These are phyloP conservation scores for Eimeria falciformis DNA, from an alignment of 169 alveolate species.

Conservation along the genomic window DNA sequence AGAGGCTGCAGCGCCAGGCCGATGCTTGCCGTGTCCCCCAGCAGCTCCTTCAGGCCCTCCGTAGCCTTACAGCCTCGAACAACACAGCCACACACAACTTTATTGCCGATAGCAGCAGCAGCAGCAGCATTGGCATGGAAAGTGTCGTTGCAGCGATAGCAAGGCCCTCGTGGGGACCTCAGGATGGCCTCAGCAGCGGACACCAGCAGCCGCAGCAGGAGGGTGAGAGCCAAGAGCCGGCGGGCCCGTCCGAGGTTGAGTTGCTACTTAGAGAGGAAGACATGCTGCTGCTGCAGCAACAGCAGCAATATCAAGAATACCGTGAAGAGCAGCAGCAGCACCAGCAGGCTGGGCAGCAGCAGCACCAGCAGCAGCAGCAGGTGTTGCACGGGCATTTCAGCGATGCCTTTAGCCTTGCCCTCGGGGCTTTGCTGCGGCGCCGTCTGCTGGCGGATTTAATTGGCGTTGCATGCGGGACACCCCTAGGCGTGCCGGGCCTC, in stretches of 20 bases:
- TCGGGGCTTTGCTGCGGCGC: slow-evolving; percentile 34
- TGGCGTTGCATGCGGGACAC: slow-evolving; percentile 48
- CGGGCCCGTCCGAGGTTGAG: not conserved
- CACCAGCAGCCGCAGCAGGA: slow-evolving; percentile 24
- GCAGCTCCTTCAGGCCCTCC: slow-evolving; percentile 20
- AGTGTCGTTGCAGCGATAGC: slow-evolving; percentile 4
- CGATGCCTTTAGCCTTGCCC: slow-evolving; percentile 20
- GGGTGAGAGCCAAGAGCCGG: slow-evolving; percentile 13
- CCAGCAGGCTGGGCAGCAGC: not conserved
- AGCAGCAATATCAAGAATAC: slow-evolving; percentile 2
- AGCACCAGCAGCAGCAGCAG: slow-evolving; percentile 23
- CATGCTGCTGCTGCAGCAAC: slow-evolving; percentile 47
- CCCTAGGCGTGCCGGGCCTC: slow-evolving; percentile 50
- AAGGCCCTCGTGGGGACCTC: not conserved
- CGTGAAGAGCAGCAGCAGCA: slow-evolving; percentile 15
- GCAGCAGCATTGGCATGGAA: not conserved
- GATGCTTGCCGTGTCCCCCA: not conserved
- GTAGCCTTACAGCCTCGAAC: slow-evolving; percentile 6
- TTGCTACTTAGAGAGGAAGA: slow-evolving; percentile 34
- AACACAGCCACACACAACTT: not conserved
- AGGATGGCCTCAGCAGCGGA: slow-evolving; percentile 20
- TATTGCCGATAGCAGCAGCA: not conserved
- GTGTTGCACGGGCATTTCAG: slow-evolving; percentile 59
- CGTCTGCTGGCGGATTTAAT: slow-evolving; percentile 37
- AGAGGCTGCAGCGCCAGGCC: slow-evolving; percentile 5